phyloP scores from a whole-genome alignment of 495 filamentous ascomycete genomes.

The Parathielavia appendiculata region DNA sequence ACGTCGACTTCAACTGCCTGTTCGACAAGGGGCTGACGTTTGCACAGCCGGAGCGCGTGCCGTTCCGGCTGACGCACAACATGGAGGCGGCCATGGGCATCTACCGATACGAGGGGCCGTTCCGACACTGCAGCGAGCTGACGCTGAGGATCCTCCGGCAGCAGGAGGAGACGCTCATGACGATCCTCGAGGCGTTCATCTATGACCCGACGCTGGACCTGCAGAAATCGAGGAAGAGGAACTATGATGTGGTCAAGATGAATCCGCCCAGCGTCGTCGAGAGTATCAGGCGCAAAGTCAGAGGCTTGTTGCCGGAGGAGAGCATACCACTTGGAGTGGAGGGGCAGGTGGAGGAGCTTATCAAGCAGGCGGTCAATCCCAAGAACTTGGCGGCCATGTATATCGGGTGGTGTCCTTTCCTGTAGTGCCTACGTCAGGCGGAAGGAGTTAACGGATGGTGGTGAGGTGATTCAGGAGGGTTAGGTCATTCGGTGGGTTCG shows the following conservation, averaged over 20 bases:
- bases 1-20: slow-evolving; percentile 99
- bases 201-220: slow-evolving; percentile 96
- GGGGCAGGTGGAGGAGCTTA: slow-evolving; percentile 89
- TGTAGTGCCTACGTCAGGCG: slow-evolving; percentile 40
- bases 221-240: slow-evolving; percentile 67
- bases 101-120: slow-evolving; percentile 87
- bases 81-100: slow-evolving; percentile 96
- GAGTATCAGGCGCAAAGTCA: slow-evolving; percentile 78
- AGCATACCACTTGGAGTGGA: slow-evolving; percentile 89
- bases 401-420: slow-evolving; percentile 95
- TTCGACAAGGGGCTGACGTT: slow-evolving; percentile 99
- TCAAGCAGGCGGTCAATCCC: slow-evolving; percentile 73
- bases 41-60: slow-evolving; percentile 87
- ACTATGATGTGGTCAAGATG: slow-evolving; percentile 60
- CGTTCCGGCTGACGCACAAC: slow-evolving; percentile 97
- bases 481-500: background rate
- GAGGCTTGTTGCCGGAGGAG: slow-evolving; percentile 76
- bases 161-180: slow-evolving; percentile 94
- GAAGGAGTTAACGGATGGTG: background rate
- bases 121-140: slow-evolving; percentile 84
- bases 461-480: background rate
- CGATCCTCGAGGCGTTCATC: slow-evolving; percentile 90
- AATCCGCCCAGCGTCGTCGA: slow-evolving; percentile 89
- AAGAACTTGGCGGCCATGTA: slow-evolving; percentile 85
- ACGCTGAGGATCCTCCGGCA: slow-evolving; percentile 77